A percentile compares a stretch with the other conserved stretches of the same genome.
These are phyloP conservation scores for Talaromyces sp. DNA, from an alignment of 2,329 filamentous ascomycete species.

Conservation along the genomic window DNA sequence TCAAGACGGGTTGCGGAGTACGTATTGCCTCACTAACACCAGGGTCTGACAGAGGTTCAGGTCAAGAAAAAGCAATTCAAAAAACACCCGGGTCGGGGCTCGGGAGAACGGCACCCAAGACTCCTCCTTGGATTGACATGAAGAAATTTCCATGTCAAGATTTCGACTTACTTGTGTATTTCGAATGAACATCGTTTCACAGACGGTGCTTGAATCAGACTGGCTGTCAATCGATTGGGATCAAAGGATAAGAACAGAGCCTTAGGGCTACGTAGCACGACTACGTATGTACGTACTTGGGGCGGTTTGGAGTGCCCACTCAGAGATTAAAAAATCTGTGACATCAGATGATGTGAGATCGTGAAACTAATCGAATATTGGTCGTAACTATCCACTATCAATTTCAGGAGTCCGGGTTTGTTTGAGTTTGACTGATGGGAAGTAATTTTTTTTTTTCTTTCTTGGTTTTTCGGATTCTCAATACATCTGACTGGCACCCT, in stretches of 20 bases:
- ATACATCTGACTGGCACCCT: not conserved
- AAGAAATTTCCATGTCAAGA: not conserved
- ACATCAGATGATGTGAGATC: slow-evolving; percentile 4
- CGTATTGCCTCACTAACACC: not conserved
- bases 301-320: not conserved
- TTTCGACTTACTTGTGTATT: not conserved
- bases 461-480: not conserved
- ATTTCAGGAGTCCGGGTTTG: not conserved
- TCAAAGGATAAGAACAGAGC: not conserved
- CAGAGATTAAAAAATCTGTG: not conserved
- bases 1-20: not conserved
- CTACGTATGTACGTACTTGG: not conserved
- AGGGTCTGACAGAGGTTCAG: not conserved
- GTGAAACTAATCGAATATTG: slow-evolving; percentile 2
- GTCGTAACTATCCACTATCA: not conserved
- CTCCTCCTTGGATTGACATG: not conserved
- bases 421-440: not conserved
- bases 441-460: too few species aligned
- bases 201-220: not conserved
- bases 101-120: not conserved
- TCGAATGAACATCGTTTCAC: not conserved
- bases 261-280: not conserved
- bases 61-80: slow-evolving; percentile 1
- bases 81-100: slow-evolving; percentile 2
- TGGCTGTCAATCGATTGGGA: not conserved